phyloP scores from a whole-genome alignment of 805 yeast genomes.

The Schwanniomyces sp. region DNA sequence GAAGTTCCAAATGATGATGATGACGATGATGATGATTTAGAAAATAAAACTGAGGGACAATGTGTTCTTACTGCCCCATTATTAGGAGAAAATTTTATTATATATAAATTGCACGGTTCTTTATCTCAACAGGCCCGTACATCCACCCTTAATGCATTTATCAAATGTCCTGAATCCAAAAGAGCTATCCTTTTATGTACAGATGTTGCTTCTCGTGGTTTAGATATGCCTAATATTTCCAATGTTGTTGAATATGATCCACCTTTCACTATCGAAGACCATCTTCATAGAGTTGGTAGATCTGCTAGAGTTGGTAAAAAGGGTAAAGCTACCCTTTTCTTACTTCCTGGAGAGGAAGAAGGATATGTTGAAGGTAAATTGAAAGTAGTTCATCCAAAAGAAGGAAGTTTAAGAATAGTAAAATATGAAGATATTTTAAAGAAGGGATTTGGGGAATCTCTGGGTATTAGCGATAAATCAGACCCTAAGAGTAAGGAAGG shows the following conservation, averaged over 20 bases:
- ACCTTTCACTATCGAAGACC: conserved; percentile 91
- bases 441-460: conserved; percentile 32
- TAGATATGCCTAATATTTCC: conserved; percentile 85
- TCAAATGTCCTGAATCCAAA: conserved; percentile 34
- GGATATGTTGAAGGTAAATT: conserved; percentile 62
- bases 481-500: conserved; percentile 40
- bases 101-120: conserved; percentile 85
- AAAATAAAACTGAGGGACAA: conserved; percentile 22
- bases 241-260: conserved; percentile 93
- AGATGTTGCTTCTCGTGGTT: conserved; percentile 96
- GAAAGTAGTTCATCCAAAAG: conserved; percentile 38
- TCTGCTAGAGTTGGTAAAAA: conserved; percentile 95
- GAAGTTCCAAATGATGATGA: conserved; percentile 15
- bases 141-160: conserved; percentile 66
- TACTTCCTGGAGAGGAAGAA: conserved; percentile 90
- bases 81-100: conserved; percentile 42
- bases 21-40: conserved; percentile 20
- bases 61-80: conserved; percentile 56
- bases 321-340: conserved; percentile 76
- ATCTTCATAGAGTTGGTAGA: conserved; percentile 94
- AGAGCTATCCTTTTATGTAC: conserved; percentile 84
- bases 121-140: conserved; percentile 82
- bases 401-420: conserved; percentile 30
- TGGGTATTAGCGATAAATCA: conserved; percentile 31
- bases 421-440: conserved; percentile 33